A percentile compares a stretch with the other conserved stretches of the same genome.
These are phyloP conservation scores for Aspergillus caelatus DNA, from an alignment of 2,329 filamentous ascomycete species.

Conservation along the genomic window DNA sequence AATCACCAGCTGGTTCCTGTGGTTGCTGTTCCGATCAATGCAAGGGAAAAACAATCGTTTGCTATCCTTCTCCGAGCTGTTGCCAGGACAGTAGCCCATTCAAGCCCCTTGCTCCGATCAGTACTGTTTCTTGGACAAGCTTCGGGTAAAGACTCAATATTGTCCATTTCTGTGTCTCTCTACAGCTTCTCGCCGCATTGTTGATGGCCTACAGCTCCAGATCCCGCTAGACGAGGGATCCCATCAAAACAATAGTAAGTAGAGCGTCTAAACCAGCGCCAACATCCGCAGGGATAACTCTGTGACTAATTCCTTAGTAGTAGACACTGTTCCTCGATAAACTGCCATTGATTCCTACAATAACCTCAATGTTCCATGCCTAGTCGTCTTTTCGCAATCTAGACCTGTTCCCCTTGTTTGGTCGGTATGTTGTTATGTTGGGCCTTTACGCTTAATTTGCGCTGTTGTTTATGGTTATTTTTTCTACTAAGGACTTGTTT, in stretches of 20 bases:
- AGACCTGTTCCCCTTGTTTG: slow-evolving; percentile 9
- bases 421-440: not conserved
- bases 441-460: not conserved
- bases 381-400: slow-evolving; percentile 5
- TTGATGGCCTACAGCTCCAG: slow-evolving; percentile 5
- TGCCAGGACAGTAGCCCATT: not conserved
- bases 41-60: slow-evolving; percentile 10
- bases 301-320: slow-evolving; percentile 11
- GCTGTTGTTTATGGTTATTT: not conserved
- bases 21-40: slow-evolving; percentile 11
- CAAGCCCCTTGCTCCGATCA: not conserved
- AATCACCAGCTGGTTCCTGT: slow-evolving; percentile 19
- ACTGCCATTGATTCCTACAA: slow-evolving; percentile 7
- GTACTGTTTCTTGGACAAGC: not conserved
- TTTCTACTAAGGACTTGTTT: not conserved
- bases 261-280: slow-evolving; percentile 4
- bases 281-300: not conserved
- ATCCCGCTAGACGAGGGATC: slow-evolving; percentile 11
- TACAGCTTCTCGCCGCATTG: not conserved
- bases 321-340: slow-evolving; percentile 5
- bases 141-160: not conserved
- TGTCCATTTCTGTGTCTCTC: not conserved
- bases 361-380: slow-evolving; percentile 12
- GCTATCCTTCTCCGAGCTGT: slow-evolving; percentile 8
- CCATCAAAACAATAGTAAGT: slow-evolving; percentile 20